Conservation (phyloP, 176 grass and related monocot genomes). For the Echinochloa phyllopogon region DNA sequence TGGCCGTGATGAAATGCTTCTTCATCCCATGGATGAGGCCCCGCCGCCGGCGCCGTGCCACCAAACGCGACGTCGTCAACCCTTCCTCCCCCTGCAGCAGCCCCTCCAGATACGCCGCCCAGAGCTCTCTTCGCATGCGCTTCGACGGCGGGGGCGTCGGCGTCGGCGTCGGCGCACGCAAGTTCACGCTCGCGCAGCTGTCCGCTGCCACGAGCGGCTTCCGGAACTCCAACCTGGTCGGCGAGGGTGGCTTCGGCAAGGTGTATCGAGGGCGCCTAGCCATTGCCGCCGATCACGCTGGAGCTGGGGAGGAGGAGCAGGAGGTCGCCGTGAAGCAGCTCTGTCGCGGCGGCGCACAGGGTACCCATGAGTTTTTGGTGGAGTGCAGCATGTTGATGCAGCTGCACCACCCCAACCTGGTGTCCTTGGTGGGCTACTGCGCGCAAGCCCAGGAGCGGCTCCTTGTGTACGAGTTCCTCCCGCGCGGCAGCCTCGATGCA, state of each 20-base stretch:
- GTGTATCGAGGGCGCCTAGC: slow-evolving; percentile 60
- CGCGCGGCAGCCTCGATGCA: slow-evolving; percentile 50
- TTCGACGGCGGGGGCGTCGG: no score
- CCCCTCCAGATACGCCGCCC: no score
- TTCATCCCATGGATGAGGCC: not conserved
- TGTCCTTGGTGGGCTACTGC: slow-evolving; percentile 64
- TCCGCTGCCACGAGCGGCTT: slow-evolving; percentile 58
- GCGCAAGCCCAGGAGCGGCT: slow-evolving; percentile 56
- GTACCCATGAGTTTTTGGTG: not conserved
- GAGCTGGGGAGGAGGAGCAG: no score
- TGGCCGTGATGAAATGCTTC: not conserved
- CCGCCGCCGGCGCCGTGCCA: not conserved
- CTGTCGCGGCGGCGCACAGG: not conserved
- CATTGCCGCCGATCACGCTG: not conserved
- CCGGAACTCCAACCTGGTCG: slow-evolving; percentile 50
- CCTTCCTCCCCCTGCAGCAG: not conserved
- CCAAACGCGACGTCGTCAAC: not conserved
- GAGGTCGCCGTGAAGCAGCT: not conserved
- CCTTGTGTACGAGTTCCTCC: slow-evolving; percentile 63
- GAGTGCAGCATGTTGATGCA: slow-evolving; percentile 49
- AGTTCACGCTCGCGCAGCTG: slow-evolving; percentile 59
- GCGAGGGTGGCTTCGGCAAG: slow-evolving; percentile 71
- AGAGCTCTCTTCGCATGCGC: no score
- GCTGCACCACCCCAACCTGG: slow-evolving; percentile 61
- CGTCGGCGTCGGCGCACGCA: no score